phyloP scores from a whole-genome alignment of 2,329 filamentous ascomycete species.

The Westerdykella aurantiaca region DNA sequence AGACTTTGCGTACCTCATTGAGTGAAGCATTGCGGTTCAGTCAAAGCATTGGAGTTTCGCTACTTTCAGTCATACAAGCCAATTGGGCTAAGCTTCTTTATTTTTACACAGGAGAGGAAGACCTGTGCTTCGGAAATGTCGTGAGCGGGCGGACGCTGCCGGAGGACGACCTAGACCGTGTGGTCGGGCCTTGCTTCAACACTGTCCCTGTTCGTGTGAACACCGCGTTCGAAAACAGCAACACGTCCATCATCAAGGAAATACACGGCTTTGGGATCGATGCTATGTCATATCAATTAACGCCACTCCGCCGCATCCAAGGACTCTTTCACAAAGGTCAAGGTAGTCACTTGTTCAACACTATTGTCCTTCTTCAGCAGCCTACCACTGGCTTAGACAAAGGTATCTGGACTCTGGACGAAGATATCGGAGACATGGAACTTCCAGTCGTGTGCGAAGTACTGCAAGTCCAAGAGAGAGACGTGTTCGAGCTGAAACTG shows the following conservation, averaged over 20 bases:
- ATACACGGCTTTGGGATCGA: conserved; percentile 59
- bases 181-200: conserved; percentile 91
- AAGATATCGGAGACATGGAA: conserved; percentile 61
- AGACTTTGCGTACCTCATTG: conserved; percentile 17
- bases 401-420: conserved; percentile 47
- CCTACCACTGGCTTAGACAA: conserved; percentile 42
- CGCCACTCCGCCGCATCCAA: conserved; percentile 67
- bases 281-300: conserved; percentile 64
- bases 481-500: conserved; percentile 55
- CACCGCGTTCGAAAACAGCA: conserved; percentile 45
- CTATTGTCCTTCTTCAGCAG: conserved; percentile 72
- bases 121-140: conserved; percentile 84
- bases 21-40: conserved; percentile 17
- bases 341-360: conserved; percentile 63
- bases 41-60: conserved; percentile 28
- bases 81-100: conserved; percentile 64
- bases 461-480: conserved; percentile 48
- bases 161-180: conserved; percentile 59
- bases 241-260: conserved; percentile 53
- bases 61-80: conserved; percentile 65
- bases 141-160: conserved; percentile 68
- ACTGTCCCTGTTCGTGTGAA: conserved; percentile 67
- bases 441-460: conserved; percentile 73
- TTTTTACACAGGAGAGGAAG: conserved; percentile 50
- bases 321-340: conserved; percentile 42